Evolutionary conservation across 2,329 filamentous ascomycete species (phyloP).

Genomic region (Orbilia blumenaviensis): DNA sequence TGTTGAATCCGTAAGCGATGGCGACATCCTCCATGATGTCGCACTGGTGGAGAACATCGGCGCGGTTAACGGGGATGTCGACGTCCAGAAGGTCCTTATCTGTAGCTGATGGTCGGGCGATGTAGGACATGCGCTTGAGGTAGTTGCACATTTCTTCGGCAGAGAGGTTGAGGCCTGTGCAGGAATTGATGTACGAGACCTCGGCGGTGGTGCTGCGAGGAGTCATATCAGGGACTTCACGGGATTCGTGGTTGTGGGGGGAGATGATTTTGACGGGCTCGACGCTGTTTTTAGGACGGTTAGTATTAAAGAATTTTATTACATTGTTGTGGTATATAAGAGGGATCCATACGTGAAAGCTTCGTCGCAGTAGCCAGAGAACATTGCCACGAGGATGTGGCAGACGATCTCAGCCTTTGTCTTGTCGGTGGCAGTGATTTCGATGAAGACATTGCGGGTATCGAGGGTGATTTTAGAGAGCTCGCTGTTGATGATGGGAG

Average conservation of each 20-base stretch:
- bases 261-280: constrained; percentile 94
- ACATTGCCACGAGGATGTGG: constrained; percentile 97
- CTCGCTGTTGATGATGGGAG: constrained; percentile 96
- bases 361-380: constrained; percentile 87
- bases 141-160: constrained; percentile 79
- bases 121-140: constrained; percentile 87
- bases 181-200: constrained; percentile 91
- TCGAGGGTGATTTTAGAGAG: constrained; percentile 94
- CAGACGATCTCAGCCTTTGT: constrained; percentile 96
- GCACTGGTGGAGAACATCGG: constrained; percentile 93
- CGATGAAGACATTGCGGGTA: constrained; percentile 94
- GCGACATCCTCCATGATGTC: constrained; percentile 99
- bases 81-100: constrained; percentile 79
- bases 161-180: constrained; percentile 81
- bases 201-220: constrained; percentile 81
- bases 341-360: constrained; percentile 73
- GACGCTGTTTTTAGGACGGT: no score
- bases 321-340: background rate
- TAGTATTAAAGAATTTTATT: background rate
- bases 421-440: constrained; percentile 93
- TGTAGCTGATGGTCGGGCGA: constrained; percentile 76
- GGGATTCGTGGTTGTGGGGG: constrained; percentile 84
- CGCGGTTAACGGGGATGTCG: constrained; percentile 84
- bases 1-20: constrained; percentile 97
- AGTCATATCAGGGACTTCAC: constrained; percentile 81